Evolutionary conservation across 768 basidiomycete genomes (phyloP), one percentile per base, ranked within the genome.

Genomic region (Kwoniella heveanensis): DNA sequence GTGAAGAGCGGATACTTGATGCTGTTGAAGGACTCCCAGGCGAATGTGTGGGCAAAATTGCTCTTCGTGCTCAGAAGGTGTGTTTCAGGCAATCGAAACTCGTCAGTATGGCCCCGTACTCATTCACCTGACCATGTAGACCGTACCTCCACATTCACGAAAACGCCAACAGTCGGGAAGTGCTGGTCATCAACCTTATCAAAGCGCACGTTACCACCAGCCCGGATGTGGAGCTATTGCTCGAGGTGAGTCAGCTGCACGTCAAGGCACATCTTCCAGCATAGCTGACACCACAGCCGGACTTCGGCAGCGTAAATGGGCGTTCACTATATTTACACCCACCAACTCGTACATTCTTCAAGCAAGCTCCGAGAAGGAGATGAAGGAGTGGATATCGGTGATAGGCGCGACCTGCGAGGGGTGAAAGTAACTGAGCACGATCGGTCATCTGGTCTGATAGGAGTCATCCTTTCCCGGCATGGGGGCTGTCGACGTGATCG

Each of bases 331-430:
- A 30, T 95, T 94, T 80, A 93, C 93, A 1, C 84, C 90, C 13
- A 90, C 90, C 8, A 95, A 96, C 79, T 93, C 92, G 25, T 89
- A 93, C 81, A 91, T 90, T 37, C 84, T 96, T 10, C 88, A 90
- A 9, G 91, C 92, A 32, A 86, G 88, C 2, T 90, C 83, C 72
- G 80, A 83, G 62, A 94, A 90, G 82, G 93, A 96, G 73, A 83
- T 92, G 62, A 87, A 87, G 63, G 85, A 87, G 75, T 96, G 93
- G 93, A 88, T 86, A 71, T 82, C 84, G 9, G 75, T 73, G 7
- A 70, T 77, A 44, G 59, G 57, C 15, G 54, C 65, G 7, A 64
- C 25, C 32, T 36, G 54, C 30, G 62, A 64, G 15, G 19, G 37
- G 21, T 61, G 60, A 62, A 22, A 26, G 17, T 6, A 10, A n/a